A percentile compares a stretch with the other conserved stretches of the same genome.
Evolutionary conservation across 495 filamentous ascomycete genomes (phyloP).

Genomic region (Aspergillus mulundensis): DNA sequence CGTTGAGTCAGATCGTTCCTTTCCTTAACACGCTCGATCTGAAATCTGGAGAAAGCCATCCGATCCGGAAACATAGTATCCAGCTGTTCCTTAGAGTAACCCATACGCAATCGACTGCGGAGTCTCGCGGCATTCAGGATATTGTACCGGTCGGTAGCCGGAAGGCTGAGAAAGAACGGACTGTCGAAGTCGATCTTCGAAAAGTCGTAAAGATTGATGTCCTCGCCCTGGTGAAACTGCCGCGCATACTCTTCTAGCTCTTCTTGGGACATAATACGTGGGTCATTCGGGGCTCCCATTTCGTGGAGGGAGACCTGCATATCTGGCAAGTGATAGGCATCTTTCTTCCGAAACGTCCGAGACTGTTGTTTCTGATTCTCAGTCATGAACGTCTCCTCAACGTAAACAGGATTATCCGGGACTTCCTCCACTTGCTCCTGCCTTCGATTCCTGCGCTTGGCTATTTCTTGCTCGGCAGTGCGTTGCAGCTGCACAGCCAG

Average conservation of each 20-base stretch:
- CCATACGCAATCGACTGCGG: conserved; percentile 86
- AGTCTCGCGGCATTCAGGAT: conserved; percentile 91
- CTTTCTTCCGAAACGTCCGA: conserved; percentile 81
- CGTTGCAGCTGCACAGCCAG: conserved; percentile 91
- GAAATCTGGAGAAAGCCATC: conserved; percentile 96
- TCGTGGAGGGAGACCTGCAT: conserved; percentile 67
- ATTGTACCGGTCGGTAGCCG: conserved; percentile 89
- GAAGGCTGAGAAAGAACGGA: conserved; percentile 86
- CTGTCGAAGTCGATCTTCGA: conserved; percentile 97
- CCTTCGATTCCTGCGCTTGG: conserved; percentile 50
- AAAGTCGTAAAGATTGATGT: conserved; percentile 97
- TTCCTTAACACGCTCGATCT: conserved; percentile 89
- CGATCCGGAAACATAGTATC: conserved; percentile 94
- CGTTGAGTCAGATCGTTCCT: conserved; percentile 94
- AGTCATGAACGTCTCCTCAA: conserved; percentile 80
- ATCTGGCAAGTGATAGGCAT: conserved; percentile 90
- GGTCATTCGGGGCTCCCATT: conserved; percentile 88
- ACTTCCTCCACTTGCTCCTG: conserved; percentile 65
- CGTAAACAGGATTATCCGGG: conserved; percentile 78
- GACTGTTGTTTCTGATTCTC: conserved; percentile 66
- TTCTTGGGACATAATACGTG: conserved; percentile 88
- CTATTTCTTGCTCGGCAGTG: conserved; percentile 76
- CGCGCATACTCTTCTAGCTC: conserved; percentile 89
- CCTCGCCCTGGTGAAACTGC: conserved; percentile 88
- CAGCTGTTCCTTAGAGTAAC: conserved; percentile 90